These are phyloP conservation scores for Eragrostis curvula DNA, from an alignment of 176 grass and related monocot genomes.

Conservation along the genomic window DNA sequence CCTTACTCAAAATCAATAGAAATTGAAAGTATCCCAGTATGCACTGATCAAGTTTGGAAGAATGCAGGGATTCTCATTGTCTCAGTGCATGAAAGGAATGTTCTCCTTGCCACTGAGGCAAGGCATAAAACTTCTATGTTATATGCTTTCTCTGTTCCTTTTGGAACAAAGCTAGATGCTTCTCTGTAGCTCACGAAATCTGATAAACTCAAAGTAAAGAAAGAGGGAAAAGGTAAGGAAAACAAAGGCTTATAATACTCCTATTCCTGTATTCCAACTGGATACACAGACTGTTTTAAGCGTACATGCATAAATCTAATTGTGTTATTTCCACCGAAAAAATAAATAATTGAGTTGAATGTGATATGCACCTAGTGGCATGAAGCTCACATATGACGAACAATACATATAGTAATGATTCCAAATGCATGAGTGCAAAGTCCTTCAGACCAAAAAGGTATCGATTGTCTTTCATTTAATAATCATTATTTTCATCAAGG, in stretches of 20 bases:
- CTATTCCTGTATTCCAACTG: slow-evolving; percentile 4
- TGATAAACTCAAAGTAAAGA: not conserved
- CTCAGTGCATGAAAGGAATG: not conserved
- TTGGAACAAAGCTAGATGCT: slow-evolving; percentile 6
- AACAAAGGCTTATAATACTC: not conserved
- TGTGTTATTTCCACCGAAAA: not conserved
- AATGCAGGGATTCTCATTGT: not conserved
- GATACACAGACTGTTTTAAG: not conserved
- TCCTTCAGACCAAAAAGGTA: slow-evolving; percentile 3
- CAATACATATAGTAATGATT: not conserved
- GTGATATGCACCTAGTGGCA: not conserved
- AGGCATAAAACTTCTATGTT: slow-evolving; percentile 12
- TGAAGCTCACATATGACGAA: slow-evolving; percentile 19
- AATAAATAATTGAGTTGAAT: not conserved
- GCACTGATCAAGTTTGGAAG: slow-evolving; percentile 10
- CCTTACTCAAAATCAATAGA: not conserved
- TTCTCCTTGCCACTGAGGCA: slow-evolving; percentile 30
- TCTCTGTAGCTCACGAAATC: not conserved
- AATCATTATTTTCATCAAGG: slow-evolving; percentile 12
- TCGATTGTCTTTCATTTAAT: slow-evolving; percentile 3
- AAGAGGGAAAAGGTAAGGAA: not conserved
- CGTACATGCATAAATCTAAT: not conserved
- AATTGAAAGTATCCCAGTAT: not conserved
- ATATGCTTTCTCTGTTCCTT: slow-evolving; percentile 14
- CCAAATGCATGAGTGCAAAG: not conserved